phyloP scores from a whole-genome alignment of 2,329 filamentous ascomycete species.

The Xylaria sp. region DNA sequence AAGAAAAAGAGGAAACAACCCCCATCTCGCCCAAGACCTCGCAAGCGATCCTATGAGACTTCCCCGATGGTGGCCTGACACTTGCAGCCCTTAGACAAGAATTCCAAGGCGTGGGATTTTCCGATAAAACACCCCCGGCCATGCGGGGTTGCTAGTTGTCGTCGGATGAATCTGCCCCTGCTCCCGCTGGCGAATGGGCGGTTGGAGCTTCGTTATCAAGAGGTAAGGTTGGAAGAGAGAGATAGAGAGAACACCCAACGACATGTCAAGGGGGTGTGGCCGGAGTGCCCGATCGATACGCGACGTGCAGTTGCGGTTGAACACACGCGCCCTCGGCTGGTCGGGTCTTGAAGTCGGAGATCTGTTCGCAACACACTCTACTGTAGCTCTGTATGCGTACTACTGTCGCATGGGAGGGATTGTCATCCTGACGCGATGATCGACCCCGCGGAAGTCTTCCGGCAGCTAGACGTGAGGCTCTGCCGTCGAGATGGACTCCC shows the following conservation, averaged over 20 bases:
- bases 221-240: not conserved
- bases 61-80: conserved; percentile 9
- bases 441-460: conserved; percentile 34
- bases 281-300: conserved; percentile 27
- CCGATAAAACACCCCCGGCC: conserved; percentile 14
- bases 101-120: conserved; percentile 24
- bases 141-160: conserved; percentile 26
- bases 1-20: conserved; percentile 4
- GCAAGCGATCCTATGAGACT: conserved; percentile 17
- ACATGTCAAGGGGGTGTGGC: conserved; percentile 3
- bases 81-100: conserved; percentile 16
- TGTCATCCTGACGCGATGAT: conserved; percentile 26
- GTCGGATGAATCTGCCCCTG: conserved; percentile 4
- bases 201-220: conserved; percentile 20
- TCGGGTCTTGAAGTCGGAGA: conserved; percentile 14
- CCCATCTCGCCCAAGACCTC: conserved; percentile 15
- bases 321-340: conserved; percentile 11
- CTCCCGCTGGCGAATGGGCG: conserved; percentile 24
- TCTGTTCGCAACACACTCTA: conserved; percentile 6
- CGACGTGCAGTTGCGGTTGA: conserved; percentile 21
- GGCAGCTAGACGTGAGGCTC: conserved; percentile 34
- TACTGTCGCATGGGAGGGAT: conserved; percentile 13
- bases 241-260: conserved; percentile 4
- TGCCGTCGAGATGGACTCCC: conserved; percentile 21
- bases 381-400: conserved; percentile 3